These are phyloP conservation scores for Grigorovia humatica DNA, from an alignment of 805 yeast genomes.

Conservation along the genomic window DNA sequence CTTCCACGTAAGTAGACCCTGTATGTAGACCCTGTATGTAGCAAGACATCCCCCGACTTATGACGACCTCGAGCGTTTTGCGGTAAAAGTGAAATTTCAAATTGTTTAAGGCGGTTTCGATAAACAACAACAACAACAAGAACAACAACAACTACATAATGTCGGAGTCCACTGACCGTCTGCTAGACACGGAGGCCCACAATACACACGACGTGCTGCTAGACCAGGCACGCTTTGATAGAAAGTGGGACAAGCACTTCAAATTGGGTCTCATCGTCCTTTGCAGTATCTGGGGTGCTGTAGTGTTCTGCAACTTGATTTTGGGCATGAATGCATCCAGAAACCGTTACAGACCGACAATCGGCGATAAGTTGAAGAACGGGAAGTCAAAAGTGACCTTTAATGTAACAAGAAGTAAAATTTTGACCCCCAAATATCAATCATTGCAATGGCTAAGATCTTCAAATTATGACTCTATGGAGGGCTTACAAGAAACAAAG, in stretches of 20 bases:
- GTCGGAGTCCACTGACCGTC: background rate
- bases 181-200: background rate
- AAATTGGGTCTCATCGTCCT: constrained; percentile 11
- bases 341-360: background rate
- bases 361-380: constrained; percentile 1
- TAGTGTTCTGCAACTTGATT: constrained; percentile 10
- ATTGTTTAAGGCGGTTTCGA: background rate
- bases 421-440: constrained; percentile 43
- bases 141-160: background rate
- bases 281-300: constrained; percentile 18
- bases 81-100: background rate
- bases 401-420: constrained; percentile 41
- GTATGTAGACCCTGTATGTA: too few relatives aligned
- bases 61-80: too few relatives aligned
- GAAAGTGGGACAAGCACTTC: constrained; percentile 4
- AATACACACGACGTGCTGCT: background rate
- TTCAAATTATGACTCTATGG: constrained; percentile 26
- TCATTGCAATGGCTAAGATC: constrained; percentile 60
- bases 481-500: constrained; percentile 25
- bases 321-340: background rate
- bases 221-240: background rate
- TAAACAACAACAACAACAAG: background rate
- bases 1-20: too few relatives aligned
- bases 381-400: constrained; percentile 29
- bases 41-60: too few relatives aligned